Percentiles rank a stretch among this genome's conserved stretches.
Conservation (phyloP, 2,329 filamentous ascomycete genomes). For the Fusarium protoensiforme region DNA sequence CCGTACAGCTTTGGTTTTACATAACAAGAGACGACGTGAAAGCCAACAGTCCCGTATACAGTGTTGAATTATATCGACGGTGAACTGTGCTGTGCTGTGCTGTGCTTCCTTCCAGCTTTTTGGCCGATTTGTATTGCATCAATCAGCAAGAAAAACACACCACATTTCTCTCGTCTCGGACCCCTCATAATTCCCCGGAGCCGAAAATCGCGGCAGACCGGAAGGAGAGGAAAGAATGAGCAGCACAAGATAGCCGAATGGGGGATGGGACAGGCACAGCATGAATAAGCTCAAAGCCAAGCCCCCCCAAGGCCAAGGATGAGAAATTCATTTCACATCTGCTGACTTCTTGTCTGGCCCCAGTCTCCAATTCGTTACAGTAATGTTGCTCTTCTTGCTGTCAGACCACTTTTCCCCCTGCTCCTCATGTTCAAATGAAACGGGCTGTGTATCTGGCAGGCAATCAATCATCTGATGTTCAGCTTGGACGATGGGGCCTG, state of each 20-base stretch:
- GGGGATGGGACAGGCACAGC: conserved; percentile 1
- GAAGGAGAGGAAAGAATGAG: neutral
- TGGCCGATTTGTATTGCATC: neutral
- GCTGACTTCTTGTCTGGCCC: conserved; percentile 7
- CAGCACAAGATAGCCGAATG: conserved; percentile 12
- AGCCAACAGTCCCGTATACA: conserved; percentile 5
- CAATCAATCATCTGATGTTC: conserved; percentile 8
- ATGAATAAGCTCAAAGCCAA: conserved; percentile 5
- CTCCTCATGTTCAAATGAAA: neutral
- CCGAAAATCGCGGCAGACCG: conserved; percentile 1
- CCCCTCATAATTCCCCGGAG: neutral
- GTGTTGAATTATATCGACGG: neutral
- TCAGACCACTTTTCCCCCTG: conserved; percentile 7
- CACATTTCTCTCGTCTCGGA: neutral
- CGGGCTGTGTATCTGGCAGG: conserved; percentile 2
- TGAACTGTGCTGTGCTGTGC: conserved; percentile 6
- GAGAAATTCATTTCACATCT: conserved; percentile 5
- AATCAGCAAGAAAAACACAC: conserved; percentile 6
- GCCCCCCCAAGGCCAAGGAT: neutral
- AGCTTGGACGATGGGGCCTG: neutral
- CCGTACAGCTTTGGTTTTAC: conserved; percentile 7
- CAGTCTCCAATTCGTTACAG: conserved; percentile 1
- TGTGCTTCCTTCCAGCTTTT: neutral
- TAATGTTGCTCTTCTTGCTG: neutral
- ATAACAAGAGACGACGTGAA: neutral